Percentiles rank a stretch among this genome's conserved stretches.
phyloP scores from a whole-genome alignment of 2,329 filamentous ascomycete genomes.

The Dothistroma septosporum region DNA sequence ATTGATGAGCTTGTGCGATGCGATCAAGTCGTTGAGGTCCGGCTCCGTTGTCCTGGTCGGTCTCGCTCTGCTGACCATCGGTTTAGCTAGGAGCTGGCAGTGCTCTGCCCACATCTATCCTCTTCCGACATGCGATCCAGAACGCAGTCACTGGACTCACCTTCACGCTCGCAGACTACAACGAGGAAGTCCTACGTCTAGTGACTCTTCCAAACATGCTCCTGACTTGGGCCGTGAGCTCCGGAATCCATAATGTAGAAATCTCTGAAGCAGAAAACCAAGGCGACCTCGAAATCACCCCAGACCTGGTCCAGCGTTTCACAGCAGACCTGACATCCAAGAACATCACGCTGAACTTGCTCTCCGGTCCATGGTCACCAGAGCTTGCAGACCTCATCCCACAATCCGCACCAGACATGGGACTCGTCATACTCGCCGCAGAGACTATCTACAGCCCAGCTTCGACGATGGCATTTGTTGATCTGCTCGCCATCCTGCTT shows the following conservation, averaged over 20 bases:
- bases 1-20: constrained; percentile 48
- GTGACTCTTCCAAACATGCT: constrained; percentile 77
- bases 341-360: constrained; percentile 58
- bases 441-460: constrained; percentile 82
- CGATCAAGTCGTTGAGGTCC: constrained; percentile 48
- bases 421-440: constrained; percentile 61
- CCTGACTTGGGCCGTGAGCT: constrained; percentile 55
- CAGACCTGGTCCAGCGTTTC: constrained; percentile 58
- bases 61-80: not conserved
- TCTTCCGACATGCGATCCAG: constrained; percentile 61
- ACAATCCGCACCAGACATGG: constrained; percentile 35
- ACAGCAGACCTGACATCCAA: constrained; percentile 47
- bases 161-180: constrained; percentile 74
- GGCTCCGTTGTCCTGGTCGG: not conserved
- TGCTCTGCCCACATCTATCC: constrained; percentile 65
- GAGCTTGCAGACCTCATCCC: constrained; percentile 57
- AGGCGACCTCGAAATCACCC: constrained; percentile 62
- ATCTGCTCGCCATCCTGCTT: constrained; percentile 60
- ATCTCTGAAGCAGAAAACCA: constrained; percentile 20
- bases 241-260: constrained; percentile 11
- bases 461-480: constrained; percentile 64
- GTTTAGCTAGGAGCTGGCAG: constrained; percentile 71
- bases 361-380: constrained; percentile 71
- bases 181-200: constrained; percentile 69
- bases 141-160: constrained; percentile 48